Evolutionary conservation across 1,139 yeast genomes (phyloP), one percentile per base, ranked within the genome.

Genomic region (Hansenula sp.): DNA sequence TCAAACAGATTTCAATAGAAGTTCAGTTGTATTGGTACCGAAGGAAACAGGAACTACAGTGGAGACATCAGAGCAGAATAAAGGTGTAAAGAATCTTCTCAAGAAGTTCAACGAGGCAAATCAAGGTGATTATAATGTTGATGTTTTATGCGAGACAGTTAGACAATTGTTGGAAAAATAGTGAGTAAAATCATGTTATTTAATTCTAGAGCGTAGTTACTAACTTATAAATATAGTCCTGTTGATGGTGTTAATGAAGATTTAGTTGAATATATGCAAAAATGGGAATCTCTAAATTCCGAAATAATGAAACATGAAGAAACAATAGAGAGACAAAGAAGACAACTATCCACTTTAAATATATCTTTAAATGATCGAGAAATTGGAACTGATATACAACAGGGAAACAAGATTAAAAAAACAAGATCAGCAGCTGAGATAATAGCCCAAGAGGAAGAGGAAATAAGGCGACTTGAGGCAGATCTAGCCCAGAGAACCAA

Each of bases 231-330:
- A 21, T 16, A n/a, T 26, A 41, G 43, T 38, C 67, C 66, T 14
- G 24, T 21, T 21, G 24, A 21, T 21, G 24, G 24, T 21, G 24
- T 21, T 7, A 21, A 21, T 21, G 24, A 21, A 9, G 9, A 21
- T 21, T 40, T 60, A 4, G 44, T 43, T 7, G 38, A 43, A 16
- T 55, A 44, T 21, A 50, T 59, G 17, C 24, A 40, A 2, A 46
- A 46, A 33, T 57, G 58, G 47, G 42, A 41, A 6, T 38, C 44
- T 2, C 40, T 61, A n/a, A 55, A 50, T 16, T 44, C 47, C 6
- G 57, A 53, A 18, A 53, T 65, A 6, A 37, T 52, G 36, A 40
- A 51, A 16, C 52, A 56, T 30, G 69, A 66, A 40, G 60, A 59
- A n/a, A 48, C 61, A 8, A 59, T 66, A 12, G 59, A 51, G 34